Percentiles rank a stretch among this genome's conserved stretches.
Evolutionary conservation across 2,329 filamentous ascomycete genomes (phyloP).

Genomic region (Cordyceps militaris): DNA sequence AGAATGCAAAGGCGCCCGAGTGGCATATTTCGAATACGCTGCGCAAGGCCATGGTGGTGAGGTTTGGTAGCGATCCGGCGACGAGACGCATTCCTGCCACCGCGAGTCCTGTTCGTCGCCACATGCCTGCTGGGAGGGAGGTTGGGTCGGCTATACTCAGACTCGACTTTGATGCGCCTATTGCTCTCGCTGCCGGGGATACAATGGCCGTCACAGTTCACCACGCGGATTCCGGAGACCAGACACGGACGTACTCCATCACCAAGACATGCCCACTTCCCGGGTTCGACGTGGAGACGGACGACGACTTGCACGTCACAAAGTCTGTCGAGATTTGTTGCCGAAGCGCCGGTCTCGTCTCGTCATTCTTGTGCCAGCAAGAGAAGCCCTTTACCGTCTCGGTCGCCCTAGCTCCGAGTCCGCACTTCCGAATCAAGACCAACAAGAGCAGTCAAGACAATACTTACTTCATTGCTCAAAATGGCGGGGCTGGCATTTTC

Average conservation of each 20-base stretch:
- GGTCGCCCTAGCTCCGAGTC: neutral
- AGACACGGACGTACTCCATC: neutral
- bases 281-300: neutral
- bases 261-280: neutral
- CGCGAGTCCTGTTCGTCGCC: neutral
- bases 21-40: constrained; percentile 1
- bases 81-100: neutral
- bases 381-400: neutral
- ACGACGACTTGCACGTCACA: neutral
- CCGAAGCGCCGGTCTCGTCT: neutral
- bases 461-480: neutral
- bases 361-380: neutral
- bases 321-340: constrained; percentile 2
- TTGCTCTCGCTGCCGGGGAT: neutral
- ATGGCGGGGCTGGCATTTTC: neutral
- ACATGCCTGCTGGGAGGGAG: neutral
- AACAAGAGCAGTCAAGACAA: neutral
- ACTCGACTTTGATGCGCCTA: neutral
- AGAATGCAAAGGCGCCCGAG: neutral
- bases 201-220: neutral
- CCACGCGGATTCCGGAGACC: neutral
- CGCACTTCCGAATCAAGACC: neutral
- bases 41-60: neutral
- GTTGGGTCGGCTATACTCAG: neutral
- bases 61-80: neutral